These are phyloP conservation scores for Gomphus bonarii DNA, from an alignment of 1,284 basidiomycete species.

Conservation along the genomic window DNA sequence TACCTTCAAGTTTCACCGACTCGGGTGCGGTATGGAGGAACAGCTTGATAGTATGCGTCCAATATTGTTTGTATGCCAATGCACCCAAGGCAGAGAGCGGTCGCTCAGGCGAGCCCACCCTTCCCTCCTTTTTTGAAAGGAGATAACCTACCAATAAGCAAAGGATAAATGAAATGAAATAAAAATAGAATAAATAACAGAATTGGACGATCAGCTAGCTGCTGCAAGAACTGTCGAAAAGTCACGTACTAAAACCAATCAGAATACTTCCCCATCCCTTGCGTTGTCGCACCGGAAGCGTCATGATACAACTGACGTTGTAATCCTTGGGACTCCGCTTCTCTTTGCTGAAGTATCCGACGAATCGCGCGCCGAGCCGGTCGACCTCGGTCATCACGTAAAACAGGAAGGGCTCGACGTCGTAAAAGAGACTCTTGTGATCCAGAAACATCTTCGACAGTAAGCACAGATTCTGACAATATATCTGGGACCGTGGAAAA, in stretches of 20 bases:
- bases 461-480: conserved; percentile 98
- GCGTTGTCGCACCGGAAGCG: conserved; percentile 88
- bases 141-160: conserved; percentile 65
- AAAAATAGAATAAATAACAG: no score
- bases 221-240: no score
- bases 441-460: conserved; percentile 99
- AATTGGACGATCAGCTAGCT: no score
- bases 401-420: conserved; percentile 98
- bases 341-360: conserved; percentile 99
- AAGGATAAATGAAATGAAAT: conserved; percentile 9
- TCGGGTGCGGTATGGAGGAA: conserved; percentile 59
- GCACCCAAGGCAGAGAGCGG: conserved; percentile 86
- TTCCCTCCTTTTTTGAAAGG: conserved; percentile 88
- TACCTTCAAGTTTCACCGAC: conserved; percentile 67
- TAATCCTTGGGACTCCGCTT: conserved; percentile 93
- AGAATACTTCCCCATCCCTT: conserved; percentile 92
- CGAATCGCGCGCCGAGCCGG: conserved; percentile 85
- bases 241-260: conserved; percentile 90
- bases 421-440: conserved; percentile 99
- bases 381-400: conserved; percentile 95
- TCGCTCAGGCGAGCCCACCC: conserved; percentile 85
- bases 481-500: conserved; percentile 69
- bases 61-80: conserved; percentile 91
- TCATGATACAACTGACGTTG: conserved; percentile 99
- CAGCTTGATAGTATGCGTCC: conserved; percentile 86